These are phyloP conservation scores for Neurospora africana DNA, from an alignment of 495 filamentous ascomycete species.

Conservation along the genomic window DNA sequence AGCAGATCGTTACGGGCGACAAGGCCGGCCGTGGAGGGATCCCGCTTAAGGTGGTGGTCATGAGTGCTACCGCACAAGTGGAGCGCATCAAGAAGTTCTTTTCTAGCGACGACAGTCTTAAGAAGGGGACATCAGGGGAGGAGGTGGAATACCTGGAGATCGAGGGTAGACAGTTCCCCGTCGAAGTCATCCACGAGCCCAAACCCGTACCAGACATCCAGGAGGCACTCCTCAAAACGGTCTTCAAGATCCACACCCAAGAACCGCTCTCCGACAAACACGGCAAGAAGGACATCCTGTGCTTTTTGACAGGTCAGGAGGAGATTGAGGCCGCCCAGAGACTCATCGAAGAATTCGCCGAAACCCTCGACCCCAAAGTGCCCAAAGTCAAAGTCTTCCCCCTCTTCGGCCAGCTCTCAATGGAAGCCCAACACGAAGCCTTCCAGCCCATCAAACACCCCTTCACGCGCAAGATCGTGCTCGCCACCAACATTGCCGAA, in stretches of 20 bases:
- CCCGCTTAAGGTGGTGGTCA: slow-evolving; percentile 79
- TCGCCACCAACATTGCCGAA: slow-evolving; percentile 95
- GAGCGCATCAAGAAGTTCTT: slow-evolving; percentile 71
- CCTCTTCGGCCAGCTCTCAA: slow-evolving; percentile 42
- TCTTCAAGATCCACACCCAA: slow-evolving; percentile 81
- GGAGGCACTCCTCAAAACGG: slow-evolving; percentile 65
- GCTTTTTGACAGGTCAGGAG: slow-evolving; percentile 90
- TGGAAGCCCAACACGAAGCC: slow-evolving; percentile 70
- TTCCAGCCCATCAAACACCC: slow-evolving; percentile 66
- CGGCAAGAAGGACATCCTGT: slow-evolving; percentile 58
- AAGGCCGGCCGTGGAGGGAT: slow-evolving; percentile 53
- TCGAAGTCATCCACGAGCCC: slow-evolving; percentile 65
- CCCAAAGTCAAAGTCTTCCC: slow-evolving; percentile 53
- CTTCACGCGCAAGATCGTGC: slow-evolving; percentile 74
- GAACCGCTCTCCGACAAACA: slow-evolving; percentile 70
- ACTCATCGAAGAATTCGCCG: slow-evolving; percentile 69
- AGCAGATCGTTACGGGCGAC: slow-evolving; percentile 53
- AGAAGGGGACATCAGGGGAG: neutral
- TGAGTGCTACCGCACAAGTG: slow-evolving; percentile 93
- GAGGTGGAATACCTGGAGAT: slow-evolving; percentile 53
- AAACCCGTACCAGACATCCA: slow-evolving; percentile 75
- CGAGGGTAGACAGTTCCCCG: slow-evolving; percentile 79
- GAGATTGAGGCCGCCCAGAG: slow-evolving; percentile 75
- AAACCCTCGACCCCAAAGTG: slow-evolving; percentile 55
- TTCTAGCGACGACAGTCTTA: slow-evolving; percentile 15